These are phyloP conservation scores for Cercospora berteroae DNA, from an alignment of 2,329 filamentous ascomycete genomes.

Conservation along the genomic window DNA sequence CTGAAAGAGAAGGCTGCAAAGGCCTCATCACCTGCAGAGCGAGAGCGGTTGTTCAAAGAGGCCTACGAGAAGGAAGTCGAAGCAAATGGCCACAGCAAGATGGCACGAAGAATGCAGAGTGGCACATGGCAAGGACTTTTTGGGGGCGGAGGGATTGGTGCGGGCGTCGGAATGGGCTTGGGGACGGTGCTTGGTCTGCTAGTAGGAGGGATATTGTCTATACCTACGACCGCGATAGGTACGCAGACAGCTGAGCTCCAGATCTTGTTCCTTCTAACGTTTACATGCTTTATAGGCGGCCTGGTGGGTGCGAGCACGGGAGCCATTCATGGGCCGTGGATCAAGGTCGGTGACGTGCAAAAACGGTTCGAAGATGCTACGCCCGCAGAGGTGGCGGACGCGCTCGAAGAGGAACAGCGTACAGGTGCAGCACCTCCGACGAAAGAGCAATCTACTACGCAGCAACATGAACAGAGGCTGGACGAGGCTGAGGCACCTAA, in stretches of 20 bases:
- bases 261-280: neutral
- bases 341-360: slow-evolving; percentile 36
- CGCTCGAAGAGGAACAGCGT: slow-evolving; percentile 20
- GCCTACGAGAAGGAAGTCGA: slow-evolving; percentile 36
- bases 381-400: slow-evolving; percentile 23
- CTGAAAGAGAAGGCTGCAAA: slow-evolving; percentile 27
- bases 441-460: neutral
- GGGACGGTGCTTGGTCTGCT: slow-evolving; percentile 41
- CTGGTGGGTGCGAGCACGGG: slow-evolving; percentile 43
- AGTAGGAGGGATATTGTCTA: slow-evolving; percentile 34
- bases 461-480: neutral
- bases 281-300: neutral
- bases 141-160: slow-evolving; percentile 46
- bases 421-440: neutral
- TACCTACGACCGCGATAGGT: slow-evolving; percentile 5
- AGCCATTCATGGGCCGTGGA: slow-evolving; percentile 44
- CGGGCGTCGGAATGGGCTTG: slow-evolving; percentile 42
- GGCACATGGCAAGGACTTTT: slow-evolving; percentile 44
- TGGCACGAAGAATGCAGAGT: slow-evolving; percentile 30
- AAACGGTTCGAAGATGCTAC: slow-evolving; percentile 23
- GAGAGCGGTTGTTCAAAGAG: slow-evolving; percentile 32
- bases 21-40: slow-evolving; percentile 28
- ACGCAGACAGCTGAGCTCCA: neutral
- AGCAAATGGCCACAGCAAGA: slow-evolving; percentile 32
- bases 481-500: neutral